Evolutionary conservation across 768 basidiomycete species (phyloP), one percentile per base, ranked within the genome.

Genomic region (Scleroderma citrinum): DNA sequence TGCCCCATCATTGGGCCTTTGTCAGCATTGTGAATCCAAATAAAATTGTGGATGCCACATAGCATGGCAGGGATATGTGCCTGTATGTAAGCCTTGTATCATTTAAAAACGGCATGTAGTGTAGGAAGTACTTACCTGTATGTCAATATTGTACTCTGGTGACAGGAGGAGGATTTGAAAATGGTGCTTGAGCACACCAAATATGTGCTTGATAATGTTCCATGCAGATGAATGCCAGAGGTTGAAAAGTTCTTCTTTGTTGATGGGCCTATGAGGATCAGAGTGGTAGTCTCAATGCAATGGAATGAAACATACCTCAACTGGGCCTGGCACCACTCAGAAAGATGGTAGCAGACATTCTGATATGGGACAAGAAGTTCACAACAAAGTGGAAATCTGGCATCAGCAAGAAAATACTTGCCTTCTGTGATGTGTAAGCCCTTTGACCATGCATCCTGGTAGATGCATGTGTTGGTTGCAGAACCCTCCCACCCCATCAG

Each of bases 401-500:
- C 12, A 16, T 56, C 41, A 1, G 35, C 48, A 7, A 74, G 55
- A 44, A 67, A 68, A 39, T 60, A 72, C 38, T 61, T 63, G 3
- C 65, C 67, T 3, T 46, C 36, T 2, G 69, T 63, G 35, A 74
- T 66, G 1, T 26, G 3, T 26, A 75, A 59, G 50, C 8, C 26
- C 8, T 4, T 39, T 1, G 50, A 2, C 3, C 56, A 55, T 6
- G 69, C 64, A 56, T 68, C 41, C 5, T 60, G 32, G 54, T 58
- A 74, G 17, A 73, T 58, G 1, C 54, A 49, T 14, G 61, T 54
- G 62, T 76, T 70, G 3, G 71, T 58, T 5, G 61, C 60, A 31
- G 63, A 67, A 0, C 73, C 73, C 36, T 76, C 73, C 66, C 69
- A 74, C 1, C 72, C 70, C 48, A 59, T 66, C 3, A 70, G 51